phyloP scores from a whole-genome alignment of 306 rosid species.

The Pachyrhizus erosus region DNA sequence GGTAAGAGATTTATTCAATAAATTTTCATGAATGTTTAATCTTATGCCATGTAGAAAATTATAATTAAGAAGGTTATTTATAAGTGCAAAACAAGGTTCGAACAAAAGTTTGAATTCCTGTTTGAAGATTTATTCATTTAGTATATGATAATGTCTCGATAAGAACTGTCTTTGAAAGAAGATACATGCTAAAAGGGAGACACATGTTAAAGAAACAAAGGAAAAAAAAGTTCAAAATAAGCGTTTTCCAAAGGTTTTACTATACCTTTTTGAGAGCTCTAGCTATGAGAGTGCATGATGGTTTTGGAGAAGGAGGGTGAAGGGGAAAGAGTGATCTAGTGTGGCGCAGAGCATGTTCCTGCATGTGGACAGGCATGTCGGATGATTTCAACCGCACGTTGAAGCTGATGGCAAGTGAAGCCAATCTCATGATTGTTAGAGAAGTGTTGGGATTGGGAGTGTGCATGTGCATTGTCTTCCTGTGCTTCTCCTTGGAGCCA shows the following conservation, averaged over 20 bases:
- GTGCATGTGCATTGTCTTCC: not conserved
- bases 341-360: conserved; percentile 58
- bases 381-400: conserved; percentile 68
- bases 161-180: too few species aligned
- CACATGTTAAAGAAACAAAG: too few species aligned
- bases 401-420: conserved; percentile 62
- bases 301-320: conserved; percentile 38
- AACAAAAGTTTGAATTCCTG: too few species aligned
- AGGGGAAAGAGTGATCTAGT: conserved; percentile 52
- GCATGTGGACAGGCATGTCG: conserved; percentile 70
- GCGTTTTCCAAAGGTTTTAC: not conserved
- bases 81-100: not conserved
- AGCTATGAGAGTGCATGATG: conserved; percentile 59
- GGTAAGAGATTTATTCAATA: not conserved
- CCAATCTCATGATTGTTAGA: conserved; percentile 46
- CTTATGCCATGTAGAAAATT: not conserved
- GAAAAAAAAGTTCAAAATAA: not conserved
- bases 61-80: not conserved
- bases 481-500: conserved; percentile 37
- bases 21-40: not conserved
- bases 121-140: too few species aligned
- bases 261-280: conserved; percentile 68
- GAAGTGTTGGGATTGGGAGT: not conserved
- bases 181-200: too few species aligned
- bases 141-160: too few species aligned